Conservation (phyloP, 2,329 filamentous ascomycete species). For the Cladobotryum mycophilum region DNA sequence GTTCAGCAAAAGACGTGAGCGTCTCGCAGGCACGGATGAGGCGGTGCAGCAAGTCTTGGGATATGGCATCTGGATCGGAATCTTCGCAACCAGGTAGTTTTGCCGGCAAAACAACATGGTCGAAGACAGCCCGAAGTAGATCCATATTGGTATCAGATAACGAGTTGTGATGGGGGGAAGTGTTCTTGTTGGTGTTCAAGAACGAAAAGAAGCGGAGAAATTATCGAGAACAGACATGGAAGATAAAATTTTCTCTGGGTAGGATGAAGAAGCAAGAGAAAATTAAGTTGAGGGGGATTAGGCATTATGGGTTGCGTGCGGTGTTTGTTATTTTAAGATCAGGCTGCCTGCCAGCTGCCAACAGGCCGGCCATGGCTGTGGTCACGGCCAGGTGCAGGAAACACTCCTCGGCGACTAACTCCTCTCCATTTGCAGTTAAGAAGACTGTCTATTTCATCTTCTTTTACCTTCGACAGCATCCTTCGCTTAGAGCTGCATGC, state of each 20-base stretch:
- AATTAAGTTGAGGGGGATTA: not conserved
- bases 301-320: not conserved
- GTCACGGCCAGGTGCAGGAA: no score
- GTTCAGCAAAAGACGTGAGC: not conserved
- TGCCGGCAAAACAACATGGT: conserved; percentile 20
- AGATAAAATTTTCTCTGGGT: no score
- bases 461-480: no score
- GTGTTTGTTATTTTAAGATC: not conserved
- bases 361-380: no score
- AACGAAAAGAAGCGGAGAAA: no score
- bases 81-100: conserved; percentile 14
- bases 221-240: no score
- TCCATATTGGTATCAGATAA: not conserved
- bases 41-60: conserved; percentile 5
- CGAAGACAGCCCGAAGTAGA: conserved; percentile 12
- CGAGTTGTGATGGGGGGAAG: not conserved
- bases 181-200: no score
- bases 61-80: conserved; percentile 4
- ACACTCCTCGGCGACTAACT: no score
- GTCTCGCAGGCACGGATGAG: conserved; percentile 7
- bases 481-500: no score
- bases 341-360: not conserved
- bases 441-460: no score
- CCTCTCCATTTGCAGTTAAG: no score
- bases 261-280: no score